Base-by-base conservation (phyloP, 2,329 filamentous ascomycete species). In the Purpureocillium takamizusanense region DNA sequence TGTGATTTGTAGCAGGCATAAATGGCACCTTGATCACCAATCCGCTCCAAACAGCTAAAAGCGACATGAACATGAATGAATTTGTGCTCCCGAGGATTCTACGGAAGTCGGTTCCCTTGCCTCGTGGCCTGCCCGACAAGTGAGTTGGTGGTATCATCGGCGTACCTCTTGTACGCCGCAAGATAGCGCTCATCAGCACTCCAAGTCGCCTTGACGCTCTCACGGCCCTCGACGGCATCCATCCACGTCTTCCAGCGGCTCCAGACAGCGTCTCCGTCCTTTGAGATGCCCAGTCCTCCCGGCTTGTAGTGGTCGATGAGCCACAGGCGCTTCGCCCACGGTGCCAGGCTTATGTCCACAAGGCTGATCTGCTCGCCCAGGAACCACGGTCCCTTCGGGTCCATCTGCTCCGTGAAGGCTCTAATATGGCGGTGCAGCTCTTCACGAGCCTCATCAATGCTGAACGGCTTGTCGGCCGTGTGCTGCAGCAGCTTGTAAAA, bases 261-360 rank as follows among this genome's bases (percentile, higher is more conserved):
- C 84, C 82, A 88, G 2, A 70, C 53, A 28, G 56, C 56, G 37
- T 76, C 74, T 7, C 68, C 62, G 1, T 74, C 71, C 27, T 51
- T 36, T 2, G 70, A 67, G 17, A 76, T 61, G 0, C 67, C 69
- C 3, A 67, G 46, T 0, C 74, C 74, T 0, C 72, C 72, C 0
- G 61, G 52, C 52, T 89, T 89, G 54, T 82, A 89, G 45, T 86
- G 71, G 48, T 89, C 82, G 47, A 89, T 80, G 6, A 86, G 62
- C 66, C 83, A 89, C 15, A 87, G 53, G 12, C 84, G 67, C 49
- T 78, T 72, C 0, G 79, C 78, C 83, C 83, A 89, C 1, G 84
- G 84, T 29, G 78, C 83, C 3, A 88, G 61, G 44, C 77, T 72
- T 17, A 87, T 65, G 55, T 90, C 85, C 12, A 86, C 74, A 15